A percentile compares a stretch with the other conserved stretches of the same genome.
phyloP scores from a whole-genome alignment of 306 rosid genomes.

The Astragalus membranaceus region DNA sequence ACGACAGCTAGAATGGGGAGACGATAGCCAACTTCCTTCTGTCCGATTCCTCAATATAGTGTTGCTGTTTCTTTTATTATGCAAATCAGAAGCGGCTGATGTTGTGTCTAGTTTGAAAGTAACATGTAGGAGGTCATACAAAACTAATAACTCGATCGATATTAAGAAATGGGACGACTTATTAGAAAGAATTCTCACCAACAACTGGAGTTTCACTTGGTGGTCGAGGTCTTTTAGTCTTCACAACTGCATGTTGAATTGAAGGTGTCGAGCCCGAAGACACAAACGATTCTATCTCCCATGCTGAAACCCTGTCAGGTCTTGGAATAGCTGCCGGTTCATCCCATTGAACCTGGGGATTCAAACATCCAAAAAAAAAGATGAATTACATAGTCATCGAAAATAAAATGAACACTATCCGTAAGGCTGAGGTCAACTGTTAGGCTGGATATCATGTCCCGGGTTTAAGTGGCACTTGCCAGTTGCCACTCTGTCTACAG shows the following conservation, averaged over 20 bases:
- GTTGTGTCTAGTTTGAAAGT: constrained; percentile 27
- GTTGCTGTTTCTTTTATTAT: constrained; percentile 43
- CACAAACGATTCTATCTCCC: constrained; percentile 86
- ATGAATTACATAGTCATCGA: neutral
- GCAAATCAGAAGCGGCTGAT: constrained; percentile 44
- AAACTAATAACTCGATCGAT: neutral
- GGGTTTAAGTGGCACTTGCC: too few relatives aligned
- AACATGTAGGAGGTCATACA: constrained; percentile 1
- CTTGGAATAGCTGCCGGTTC: constrained; percentile 69
- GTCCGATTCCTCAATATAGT: constrained; percentile 37
- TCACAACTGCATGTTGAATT: constrained; percentile 41
- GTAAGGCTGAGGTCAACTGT: too few relatives aligned
- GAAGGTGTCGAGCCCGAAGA: constrained; percentile 40
- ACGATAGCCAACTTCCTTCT: constrained; percentile 56
- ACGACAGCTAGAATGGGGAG: constrained; percentile 45
- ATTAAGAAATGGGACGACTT: neutral
- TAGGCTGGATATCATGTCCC: too few relatives aligned
- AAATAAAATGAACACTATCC: neutral
- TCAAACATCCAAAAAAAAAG: neutral
- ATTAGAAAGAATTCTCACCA: constrained; percentile 35
- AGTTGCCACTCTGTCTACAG: too few relatives aligned
- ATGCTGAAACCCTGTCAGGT: constrained; percentile 89
- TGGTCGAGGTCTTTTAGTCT: constrained; percentile 79
- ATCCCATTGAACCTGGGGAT: constrained; percentile 90
- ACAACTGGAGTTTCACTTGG: constrained; percentile 45